Conservation (phyloP, 371 early-diverging fungal species). For the Sporodiniella umbellata region DNA sequence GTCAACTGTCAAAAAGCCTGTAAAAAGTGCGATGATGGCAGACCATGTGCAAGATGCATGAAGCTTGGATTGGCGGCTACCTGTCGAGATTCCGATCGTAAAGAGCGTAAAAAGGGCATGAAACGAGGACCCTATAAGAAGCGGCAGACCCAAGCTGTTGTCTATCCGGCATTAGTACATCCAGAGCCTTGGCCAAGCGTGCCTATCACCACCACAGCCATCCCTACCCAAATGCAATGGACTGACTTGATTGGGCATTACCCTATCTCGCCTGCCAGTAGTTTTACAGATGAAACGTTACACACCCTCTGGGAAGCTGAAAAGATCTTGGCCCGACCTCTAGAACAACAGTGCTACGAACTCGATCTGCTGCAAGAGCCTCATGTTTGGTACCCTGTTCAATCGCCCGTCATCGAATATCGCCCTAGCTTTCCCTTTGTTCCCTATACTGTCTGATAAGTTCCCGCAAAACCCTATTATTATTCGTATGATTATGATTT, state of each 20-base stretch:
- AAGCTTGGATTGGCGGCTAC: slow-evolving; percentile 68
- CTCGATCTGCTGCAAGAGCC: neutral
- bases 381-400: neutral
- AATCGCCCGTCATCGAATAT: neutral
- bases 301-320: slow-evolving; percentile 1
- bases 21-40: slow-evolving; percentile 87
- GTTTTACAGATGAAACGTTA: slow-evolving; percentile 16
- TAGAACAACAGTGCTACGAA: neutral
- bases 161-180: slow-evolving; percentile 22
- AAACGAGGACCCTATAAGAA: slow-evolving; percentile 84
- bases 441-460: too few relatives aligned
- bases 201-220: too few relatives aligned
- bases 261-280: neutral
- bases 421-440: too few relatives aligned
- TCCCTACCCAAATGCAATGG: slow-evolving; percentile 4
- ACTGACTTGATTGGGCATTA: neutral
- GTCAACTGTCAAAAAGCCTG: slow-evolving; percentile 91
- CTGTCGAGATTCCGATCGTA: slow-evolving; percentile 80
- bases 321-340: neutral
- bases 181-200: slow-evolving; percentile 10
- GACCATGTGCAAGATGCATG: slow-evolving; percentile 87
- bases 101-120: slow-evolving; percentile 81
- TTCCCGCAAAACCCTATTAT: too few relatives aligned
- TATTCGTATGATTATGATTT: too few relatives aligned
- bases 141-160: slow-evolving; percentile 25